phyloP scores from a whole-genome alignment of 495 filamentous ascomycete genomes.

The Trichoderma reesei region DNA sequence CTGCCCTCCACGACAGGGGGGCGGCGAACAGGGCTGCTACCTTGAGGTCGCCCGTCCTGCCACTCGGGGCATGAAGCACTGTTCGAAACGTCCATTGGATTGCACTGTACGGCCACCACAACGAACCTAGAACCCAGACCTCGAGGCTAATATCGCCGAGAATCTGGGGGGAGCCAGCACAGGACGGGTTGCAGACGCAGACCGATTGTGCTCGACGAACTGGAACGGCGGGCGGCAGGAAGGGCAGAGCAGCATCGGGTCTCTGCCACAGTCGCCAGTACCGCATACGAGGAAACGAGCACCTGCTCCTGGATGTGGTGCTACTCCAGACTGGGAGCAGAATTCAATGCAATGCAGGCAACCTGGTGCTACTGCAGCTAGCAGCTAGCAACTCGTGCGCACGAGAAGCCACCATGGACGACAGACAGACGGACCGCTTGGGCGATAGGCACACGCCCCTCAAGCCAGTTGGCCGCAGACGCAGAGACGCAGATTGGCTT shows the following conservation, averaged over 20 bases:
- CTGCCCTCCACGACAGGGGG: not conserved
- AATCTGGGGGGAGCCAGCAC: not conserved
- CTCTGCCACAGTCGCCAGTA: not conserved
- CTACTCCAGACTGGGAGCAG: constrained; percentile 7
- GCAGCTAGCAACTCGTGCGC: constrained; percentile 4
- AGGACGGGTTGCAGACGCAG: too few species aligned
- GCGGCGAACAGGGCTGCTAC: not conserved
- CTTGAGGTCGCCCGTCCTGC: not conserved
- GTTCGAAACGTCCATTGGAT: too few species aligned
- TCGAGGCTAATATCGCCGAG: constrained; percentile 2
- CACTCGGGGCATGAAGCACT: not conserved
- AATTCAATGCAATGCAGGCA: constrained; percentile 7
- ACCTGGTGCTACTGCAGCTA: constrained; percentile 1
- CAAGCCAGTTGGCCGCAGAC: too few species aligned
- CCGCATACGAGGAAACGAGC: not conserved
- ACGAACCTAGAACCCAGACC: not conserved
- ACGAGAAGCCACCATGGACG: not conserved
- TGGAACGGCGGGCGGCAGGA: too few species aligned
- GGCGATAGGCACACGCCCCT: too few species aligned
- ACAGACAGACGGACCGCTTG: too few species aligned
- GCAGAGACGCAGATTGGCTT: too few species aligned
- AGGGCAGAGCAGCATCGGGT: too few species aligned
- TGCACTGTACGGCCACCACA: not conserved
- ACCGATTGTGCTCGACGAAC: too few species aligned
- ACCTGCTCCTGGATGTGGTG: not conserved